Evolutionary conservation across 495 filamentous ascomycete species (phyloP).

Genomic region (Endocarpon pusillum): DNA sequence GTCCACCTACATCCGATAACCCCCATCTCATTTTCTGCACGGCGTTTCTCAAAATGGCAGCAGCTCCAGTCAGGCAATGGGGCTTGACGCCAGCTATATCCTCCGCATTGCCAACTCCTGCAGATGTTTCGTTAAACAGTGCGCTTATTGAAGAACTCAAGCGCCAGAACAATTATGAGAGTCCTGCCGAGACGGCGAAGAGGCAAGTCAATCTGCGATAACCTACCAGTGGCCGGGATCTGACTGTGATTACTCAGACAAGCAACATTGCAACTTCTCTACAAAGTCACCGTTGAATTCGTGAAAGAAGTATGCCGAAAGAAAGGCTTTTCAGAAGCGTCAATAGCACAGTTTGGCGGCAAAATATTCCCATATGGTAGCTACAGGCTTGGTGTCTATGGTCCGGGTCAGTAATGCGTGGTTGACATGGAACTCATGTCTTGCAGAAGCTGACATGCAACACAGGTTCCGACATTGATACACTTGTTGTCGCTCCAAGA

Average conservation of each 20-base stretch:
- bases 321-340: conserved; percentile 55
- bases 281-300: conserved; percentile 67
- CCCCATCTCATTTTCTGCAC: too few relatives aligned
- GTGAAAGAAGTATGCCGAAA: conserved; percentile 60
- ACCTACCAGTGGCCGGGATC: neutral
- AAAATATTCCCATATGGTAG: conserved; percentile 92
- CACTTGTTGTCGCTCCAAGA: conserved; percentile 74
- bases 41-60: conserved; percentile 23
- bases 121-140: conserved; percentile 58
- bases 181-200: conserved; percentile 57
- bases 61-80: conserved; percentile 37
- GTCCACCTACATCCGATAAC: too few relatives aligned
- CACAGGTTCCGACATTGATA: conserved; percentile 88
- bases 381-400: conserved; percentile 84
- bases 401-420: conserved; percentile 40
- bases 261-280: conserved; percentile 48
- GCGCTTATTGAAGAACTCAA: conserved; percentile 63
- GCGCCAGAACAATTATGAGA: conserved; percentile 81
- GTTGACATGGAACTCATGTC: neutral
- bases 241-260: conserved; percentile 15
- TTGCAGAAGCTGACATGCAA: neutral
- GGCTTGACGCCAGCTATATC: conserved; percentile 82
- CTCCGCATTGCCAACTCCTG: conserved; percentile 48
- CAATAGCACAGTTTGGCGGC: conserved; percentile 66
- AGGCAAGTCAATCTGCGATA: conserved; percentile 30